phyloP scores from a whole-genome alignment of 495 filamentous ascomycete genomes.

The Acidomyces sp. region DNA sequence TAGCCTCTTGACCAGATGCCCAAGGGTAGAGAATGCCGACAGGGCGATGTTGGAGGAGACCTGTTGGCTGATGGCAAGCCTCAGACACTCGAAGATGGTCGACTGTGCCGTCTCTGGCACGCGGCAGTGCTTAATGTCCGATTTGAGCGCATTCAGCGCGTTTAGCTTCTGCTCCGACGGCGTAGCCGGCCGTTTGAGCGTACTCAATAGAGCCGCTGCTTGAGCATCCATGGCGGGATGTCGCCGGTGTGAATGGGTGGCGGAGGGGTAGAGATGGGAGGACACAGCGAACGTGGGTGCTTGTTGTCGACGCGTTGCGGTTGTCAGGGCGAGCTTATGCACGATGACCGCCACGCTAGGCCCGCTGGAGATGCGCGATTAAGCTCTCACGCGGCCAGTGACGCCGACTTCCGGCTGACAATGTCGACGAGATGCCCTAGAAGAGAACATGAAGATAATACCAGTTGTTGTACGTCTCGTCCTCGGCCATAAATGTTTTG shows the following conservation, averaged over 20 bases:
- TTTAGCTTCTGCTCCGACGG: slow-evolving; percentile 58
- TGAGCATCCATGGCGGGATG: slow-evolving; percentile 40
- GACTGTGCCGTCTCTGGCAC: slow-evolving; percentile 61
- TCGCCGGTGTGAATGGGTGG: not conserved
- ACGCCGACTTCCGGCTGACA: too few species aligned
- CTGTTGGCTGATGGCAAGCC: slow-evolving; percentile 53
- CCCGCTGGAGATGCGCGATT: too few species aligned
- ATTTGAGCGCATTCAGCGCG: slow-evolving; percentile 60
- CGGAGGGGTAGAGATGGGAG: too few species aligned
- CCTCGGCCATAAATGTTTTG: too few species aligned
- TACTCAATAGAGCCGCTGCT: slow-evolving; percentile 49
- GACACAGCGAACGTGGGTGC: too few species aligned
- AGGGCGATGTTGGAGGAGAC: slow-evolving; percentile 50
- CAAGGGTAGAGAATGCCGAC: slow-evolving; percentile 70
- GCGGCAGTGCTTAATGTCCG: slow-evolving; percentile 76
- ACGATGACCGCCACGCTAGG: too few species aligned
- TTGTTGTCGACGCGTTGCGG: too few species aligned
- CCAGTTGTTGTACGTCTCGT: too few species aligned
- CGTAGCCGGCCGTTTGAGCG: slow-evolving; percentile 52
- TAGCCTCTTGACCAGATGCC: slow-evolving; percentile 72
- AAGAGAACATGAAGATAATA: too few species aligned
- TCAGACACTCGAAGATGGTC: slow-evolving; percentile 61
- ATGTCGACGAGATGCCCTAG: too few species aligned
- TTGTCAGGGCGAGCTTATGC: too few species aligned
- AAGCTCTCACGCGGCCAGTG: too few species aligned